Base-by-base conservation (phyloP, 768 basidiomycete genomes). In the Auricularia heimuer region DNA sequence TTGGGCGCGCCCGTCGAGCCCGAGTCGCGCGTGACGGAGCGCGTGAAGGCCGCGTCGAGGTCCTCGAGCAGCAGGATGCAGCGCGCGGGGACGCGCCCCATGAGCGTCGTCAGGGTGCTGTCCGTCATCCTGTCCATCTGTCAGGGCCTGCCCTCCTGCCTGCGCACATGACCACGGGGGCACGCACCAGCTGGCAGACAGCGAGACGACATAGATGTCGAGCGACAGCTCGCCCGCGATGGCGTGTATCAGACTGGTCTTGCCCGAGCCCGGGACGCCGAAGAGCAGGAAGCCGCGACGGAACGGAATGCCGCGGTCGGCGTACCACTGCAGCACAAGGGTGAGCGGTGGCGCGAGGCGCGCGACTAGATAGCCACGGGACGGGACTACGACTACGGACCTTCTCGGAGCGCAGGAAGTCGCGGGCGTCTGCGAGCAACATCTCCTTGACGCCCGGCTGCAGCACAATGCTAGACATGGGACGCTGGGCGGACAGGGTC, bases 231-330 rank as follows among this genome's bases (percentile, higher is more conserved):
- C 88, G 58, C 93, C 93, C 7, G 94, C 94, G 35, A 94, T 85
- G 14, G 92, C 85, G 68, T 94, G 90, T 69, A 94, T 73, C 64
- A 93, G 80, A 21, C 89, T 91, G 24, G 87, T 88, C 78, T 94
- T 94, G 60, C 92, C 92, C 34, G 88, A 89, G 61, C 92, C 92
- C 11, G 92, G 87, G 34, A 91, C 88, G 68, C 90, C 90, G 69
- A 92, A 86, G 29, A 93, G 80, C 62, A 93, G 83, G 73, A 92
- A 92, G 3, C 92, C 92, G 64, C 92, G 84, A 64, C 92, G 88
- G 83, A 91, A 94, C 36, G 92, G 92, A 68, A 94, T 93, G 62
- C 92, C 92, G 70, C 92, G 87, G 74, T 92, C 89, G n/a, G 90
- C 89, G 69, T 94, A 94, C 92, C 92, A 94, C 85, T 66, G 51